Evolutionary conservation across 805 yeast species (phyloP).

Genomic region (Maudiozyma turicensis): DNA sequence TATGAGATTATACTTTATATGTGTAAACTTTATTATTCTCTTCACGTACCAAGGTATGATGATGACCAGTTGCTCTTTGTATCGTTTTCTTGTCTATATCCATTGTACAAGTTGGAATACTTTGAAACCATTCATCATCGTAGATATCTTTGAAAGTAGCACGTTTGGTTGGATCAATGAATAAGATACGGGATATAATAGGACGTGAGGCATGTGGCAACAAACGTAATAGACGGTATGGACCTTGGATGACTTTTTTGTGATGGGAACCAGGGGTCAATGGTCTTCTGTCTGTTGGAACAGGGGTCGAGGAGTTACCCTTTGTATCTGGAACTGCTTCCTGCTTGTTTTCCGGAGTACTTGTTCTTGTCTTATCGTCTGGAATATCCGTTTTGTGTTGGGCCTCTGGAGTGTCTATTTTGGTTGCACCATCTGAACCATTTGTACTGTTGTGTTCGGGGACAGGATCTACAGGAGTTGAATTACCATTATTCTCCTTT

Average conservation of each 20-base stretch:
- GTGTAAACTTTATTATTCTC: constrained; percentile 28
- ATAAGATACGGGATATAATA: constrained; percentile 53
- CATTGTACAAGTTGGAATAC: constrained; percentile 52
- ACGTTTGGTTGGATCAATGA: constrained; percentile 48
- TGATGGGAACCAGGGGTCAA: constrained; percentile 20
- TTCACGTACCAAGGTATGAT: constrained; percentile 39
- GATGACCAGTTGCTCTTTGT: constrained; percentile 38
- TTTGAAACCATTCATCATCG: constrained; percentile 59
- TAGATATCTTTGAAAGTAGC: constrained; percentile 59
- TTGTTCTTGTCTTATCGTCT: constrained; percentile 18
- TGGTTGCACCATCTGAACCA: too few species aligned
- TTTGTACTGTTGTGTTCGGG: too few species aligned
- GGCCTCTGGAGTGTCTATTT: too few species aligned
- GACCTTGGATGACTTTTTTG: constrained; percentile 60
- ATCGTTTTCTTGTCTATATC: constrained; percentile 30
- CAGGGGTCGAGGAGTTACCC: not conserved
- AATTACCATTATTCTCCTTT: constrained; percentile 34
- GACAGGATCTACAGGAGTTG: too few species aligned
- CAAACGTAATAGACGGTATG: constrained; percentile 68
- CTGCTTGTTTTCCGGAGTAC: not conserved
- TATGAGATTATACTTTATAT: not conserved
- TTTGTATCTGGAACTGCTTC: not conserved
- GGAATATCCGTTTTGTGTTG: constrained; percentile 44
- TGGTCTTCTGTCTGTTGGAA: not conserved
- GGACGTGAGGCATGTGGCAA: constrained; percentile 79